Evolutionary conservation across 176 grass and related monocot genomes (phyloP), one percentile per base, ranked within the genome.

Genomic region (Pontederia paniculata): DNA sequence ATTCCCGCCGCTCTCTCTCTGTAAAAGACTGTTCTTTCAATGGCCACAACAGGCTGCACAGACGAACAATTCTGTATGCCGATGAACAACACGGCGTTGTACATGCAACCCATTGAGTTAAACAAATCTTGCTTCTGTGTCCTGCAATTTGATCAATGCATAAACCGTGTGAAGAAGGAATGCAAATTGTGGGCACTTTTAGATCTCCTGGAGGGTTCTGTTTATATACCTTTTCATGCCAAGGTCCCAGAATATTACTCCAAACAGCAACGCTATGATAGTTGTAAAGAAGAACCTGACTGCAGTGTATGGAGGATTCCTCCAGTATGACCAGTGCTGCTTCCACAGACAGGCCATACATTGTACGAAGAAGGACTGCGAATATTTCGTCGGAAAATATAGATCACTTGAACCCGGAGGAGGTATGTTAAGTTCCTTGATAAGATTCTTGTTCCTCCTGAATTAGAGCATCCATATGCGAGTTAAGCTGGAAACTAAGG

Each of bases 301-400:
- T 16, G 80, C 79, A 11, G 82, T 94, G 66, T 94, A 88, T 37
- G 83, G 57, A 58, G 88, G 79, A 50, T 94, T 94, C 56, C 88
- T 88, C 89, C 84, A 88, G 53, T 94, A 88, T 42, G 84, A 88
- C 48, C 45, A 59, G 5, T 75, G 69, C 69, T 94, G 89, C 62
- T 94, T 94, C 80, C 89, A 94, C n/a, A 88, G 76, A 47, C 84
- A 88, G 76, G 89, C 84, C 65, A 88, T 14, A 53, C 80, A 94
- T 46, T 84, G 89, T 16, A 70, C 78, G 52, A 76, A 50, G 48
- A 78, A 81, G 13, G 80, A 69, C 76, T 76, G 79, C 23, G 89
- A 94, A 50, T 84, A 88, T 55, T 77, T 75, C 0, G 68, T 88
- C 54, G 81, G 74, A 58, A 94, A 94, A 42, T 74, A 54, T 14